These are phyloP conservation scores for Fusarium sp. DNA, from an alignment of 2,329 filamentous ascomycete genomes.

Conservation along the genomic window DNA sequence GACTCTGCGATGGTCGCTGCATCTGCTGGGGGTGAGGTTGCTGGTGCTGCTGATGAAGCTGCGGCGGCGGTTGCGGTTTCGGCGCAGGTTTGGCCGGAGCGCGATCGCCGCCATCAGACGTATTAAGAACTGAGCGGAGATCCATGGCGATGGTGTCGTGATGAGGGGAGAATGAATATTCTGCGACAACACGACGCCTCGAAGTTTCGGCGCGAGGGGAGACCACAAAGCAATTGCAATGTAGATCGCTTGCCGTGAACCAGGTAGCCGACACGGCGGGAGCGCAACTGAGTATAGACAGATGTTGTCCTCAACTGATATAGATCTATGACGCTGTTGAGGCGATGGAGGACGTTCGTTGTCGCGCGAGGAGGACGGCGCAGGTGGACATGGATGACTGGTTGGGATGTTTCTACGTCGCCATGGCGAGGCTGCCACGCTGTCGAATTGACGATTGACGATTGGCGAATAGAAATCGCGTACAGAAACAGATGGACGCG, in stretches of 20 bases:
- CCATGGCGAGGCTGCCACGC: slow-evolving; percentile 45
- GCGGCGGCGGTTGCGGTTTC: slow-evolving; percentile 48
- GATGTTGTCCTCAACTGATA: slow-evolving; percentile 6
- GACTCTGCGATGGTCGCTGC: slow-evolving; percentile 53
- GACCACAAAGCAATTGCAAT: slow-evolving; percentile 35
- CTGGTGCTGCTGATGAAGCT: slow-evolving; percentile 41
- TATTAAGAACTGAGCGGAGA: slow-evolving; percentile 64
- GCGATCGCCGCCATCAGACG: slow-evolving; percentile 57
- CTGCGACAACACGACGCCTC: slow-evolving; percentile 29
- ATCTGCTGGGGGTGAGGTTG: slow-evolving; percentile 53
- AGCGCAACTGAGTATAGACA: slow-evolving; percentile 3
- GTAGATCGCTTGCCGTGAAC: slow-evolving; percentile 28
- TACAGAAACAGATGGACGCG: neutral
- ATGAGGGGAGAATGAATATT: slow-evolving; percentile 6
- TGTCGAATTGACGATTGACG: slow-evolving; percentile 38
- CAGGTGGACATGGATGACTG: slow-evolving; percentile 44
- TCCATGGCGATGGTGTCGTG: slow-evolving; percentile 53
- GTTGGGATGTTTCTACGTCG: slow-evolving; percentile 39
- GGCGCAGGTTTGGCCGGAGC: slow-evolving; percentile 47
- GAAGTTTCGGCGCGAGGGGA: slow-evolving; percentile 27
- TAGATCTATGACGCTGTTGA: neutral
- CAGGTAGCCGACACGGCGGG: slow-evolving; percentile 36
- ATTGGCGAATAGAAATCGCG: slow-evolving; percentile 29
- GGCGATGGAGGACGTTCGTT: slow-evolving; percentile 34
- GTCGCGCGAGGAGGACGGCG: slow-evolving; percentile 42